Evolutionary conservation across 1,139 yeast genomes (phyloP).

Genomic region (Kodamaea anthophila): DNA sequence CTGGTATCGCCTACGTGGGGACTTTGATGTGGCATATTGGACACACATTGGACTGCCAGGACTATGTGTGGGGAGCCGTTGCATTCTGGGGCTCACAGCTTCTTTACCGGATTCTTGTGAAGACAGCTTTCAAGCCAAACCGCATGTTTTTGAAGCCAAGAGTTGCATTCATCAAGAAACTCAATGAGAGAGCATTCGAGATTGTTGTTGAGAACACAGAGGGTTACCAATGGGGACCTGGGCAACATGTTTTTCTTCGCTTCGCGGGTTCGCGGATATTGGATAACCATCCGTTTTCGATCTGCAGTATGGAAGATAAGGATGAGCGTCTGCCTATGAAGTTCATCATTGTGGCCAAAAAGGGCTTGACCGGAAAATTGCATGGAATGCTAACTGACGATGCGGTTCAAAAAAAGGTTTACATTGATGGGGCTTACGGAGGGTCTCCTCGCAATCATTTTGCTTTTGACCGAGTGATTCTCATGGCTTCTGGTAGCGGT

Average conservation of each 20-base stretch:
- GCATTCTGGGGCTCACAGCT: slow-evolving; percentile 53
- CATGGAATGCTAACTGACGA: slow-evolving; percentile 22
- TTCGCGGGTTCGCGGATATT: slow-evolving; percentile 40
- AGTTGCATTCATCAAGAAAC: slow-evolving; percentile 28
- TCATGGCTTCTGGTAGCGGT: slow-evolving; percentile 50
- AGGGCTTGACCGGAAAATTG: slow-evolving; percentile 42
- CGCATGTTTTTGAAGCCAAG: slow-evolving; percentile 42
- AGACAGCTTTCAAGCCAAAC: slow-evolving; percentile 44
- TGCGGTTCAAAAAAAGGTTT: slow-evolving; percentile 25
- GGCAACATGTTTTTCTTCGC: slow-evolving; percentile 55
- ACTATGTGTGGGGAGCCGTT: slow-evolving; percentile 51
- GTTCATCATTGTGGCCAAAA: slow-evolving; percentile 44
- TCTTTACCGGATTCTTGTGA: slow-evolving; percentile 44
- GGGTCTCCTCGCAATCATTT: slow-evolving; percentile 46
- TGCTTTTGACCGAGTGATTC: slow-evolving; percentile 43
- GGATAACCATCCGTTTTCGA: slow-evolving; percentile 61
- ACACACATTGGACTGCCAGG: slow-evolving; percentile 31
- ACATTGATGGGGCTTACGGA: slow-evolving; percentile 62
- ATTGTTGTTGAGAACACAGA: slow-evolving; percentile 33
- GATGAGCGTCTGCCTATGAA: slow-evolving; percentile 27
- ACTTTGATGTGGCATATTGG: slow-evolving; percentile 48
- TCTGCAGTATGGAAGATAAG: slow-evolving; percentile 31
- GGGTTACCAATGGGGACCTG: slow-evolving; percentile 48
- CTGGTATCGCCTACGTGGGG: slow-evolving; percentile 50
- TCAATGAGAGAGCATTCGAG: slow-evolving; percentile 34